Base-by-base conservation (phyloP, 2,329 filamentous ascomycete genomes). In the Zopfia rhizophila region DNA sequence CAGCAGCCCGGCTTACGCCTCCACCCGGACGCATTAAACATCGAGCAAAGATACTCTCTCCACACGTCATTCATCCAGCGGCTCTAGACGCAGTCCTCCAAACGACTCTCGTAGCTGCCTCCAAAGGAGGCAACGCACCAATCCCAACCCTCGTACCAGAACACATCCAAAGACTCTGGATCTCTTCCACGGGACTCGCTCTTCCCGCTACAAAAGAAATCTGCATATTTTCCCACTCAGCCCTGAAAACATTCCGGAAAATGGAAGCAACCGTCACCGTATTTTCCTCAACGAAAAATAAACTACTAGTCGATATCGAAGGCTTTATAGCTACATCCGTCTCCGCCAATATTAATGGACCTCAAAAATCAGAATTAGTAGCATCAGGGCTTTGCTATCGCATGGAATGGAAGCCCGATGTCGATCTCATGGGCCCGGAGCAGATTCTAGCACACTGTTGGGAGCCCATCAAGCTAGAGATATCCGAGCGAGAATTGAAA, bases 351-450 rank as follows among this genome's bases (percentile, higher is more conserved):
- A 14, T 7, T 14, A 8, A 7, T 7, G 29, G 17, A 8, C 12
- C 13, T 16, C 7, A 7, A 7, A 14, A 31, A 13, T 12, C 13
- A 31, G 13, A 7, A 7, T 7, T 7, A 8, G n/a, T 16, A 8
- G 17, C 7, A 7, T 7, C 17, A 6, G 13, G 24, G 14, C n/a
- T 7, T 3, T 45, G 40, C 27, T 35, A 10, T 5, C 17, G 36
- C 12, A 33, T 49, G 14, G n/a, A 29, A 16, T 49, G 40, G 46
- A 45, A 30, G 19, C 32, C 41, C n/a, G 46, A 49, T 17, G 12
- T 39, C 6, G 42, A 45, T 21, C 21, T 16, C 3, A 25, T 39
- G 28, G 14, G 12, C 13, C 32, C 12, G 14, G 10, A 16, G 22
- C 5, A 14, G 14, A 5, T 38, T n/a, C 7, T 16, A 13, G 24